A percentile compares a stretch with the other conserved stretches of the same genome.
These are phyloP conservation scores for Emiliania huxleyi DNA, from an alignment of 78 protist genomes.

Conservation along the genomic window DNA sequence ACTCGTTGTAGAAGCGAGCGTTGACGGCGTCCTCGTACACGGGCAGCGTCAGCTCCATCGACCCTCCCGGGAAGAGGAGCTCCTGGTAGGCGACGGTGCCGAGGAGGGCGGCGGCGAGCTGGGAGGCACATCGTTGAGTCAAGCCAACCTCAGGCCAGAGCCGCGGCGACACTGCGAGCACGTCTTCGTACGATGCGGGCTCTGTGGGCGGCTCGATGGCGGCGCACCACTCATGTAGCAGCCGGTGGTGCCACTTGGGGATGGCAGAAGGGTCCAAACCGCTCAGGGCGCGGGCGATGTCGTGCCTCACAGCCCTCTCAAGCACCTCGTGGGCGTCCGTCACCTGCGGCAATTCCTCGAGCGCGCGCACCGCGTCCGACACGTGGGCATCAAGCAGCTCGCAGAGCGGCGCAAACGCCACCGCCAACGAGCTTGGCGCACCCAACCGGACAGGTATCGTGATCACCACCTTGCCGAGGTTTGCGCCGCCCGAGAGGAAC, in stretches of 20 bases:
- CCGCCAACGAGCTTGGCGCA: neutral
- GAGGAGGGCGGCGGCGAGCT: neutral
- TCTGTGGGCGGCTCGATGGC: neutral
- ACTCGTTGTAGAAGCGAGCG: neutral
- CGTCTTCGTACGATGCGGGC: neutral
- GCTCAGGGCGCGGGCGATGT: neutral
- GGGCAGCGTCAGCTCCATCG: neutral
- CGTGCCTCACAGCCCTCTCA: neutral
- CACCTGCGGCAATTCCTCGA: neutral
- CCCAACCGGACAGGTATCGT: neutral
- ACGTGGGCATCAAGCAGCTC: neutral
- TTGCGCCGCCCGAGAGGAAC: neutral
- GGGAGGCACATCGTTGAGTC: neutral
- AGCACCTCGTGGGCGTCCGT: neutral
- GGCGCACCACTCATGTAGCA: neutral
- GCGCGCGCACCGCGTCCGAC: neutral
- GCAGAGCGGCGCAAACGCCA: neutral
- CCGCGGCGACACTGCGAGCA: neutral
- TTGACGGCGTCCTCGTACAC: neutral
- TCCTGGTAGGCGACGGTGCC: neutral
- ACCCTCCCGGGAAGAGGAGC: neutral
- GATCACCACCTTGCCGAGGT: slow-evolving; percentile 20
- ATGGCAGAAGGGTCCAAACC: neutral
- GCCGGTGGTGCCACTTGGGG: neutral
- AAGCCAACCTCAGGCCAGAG: neutral